Conservation (phyloP, 139 green algal genomes). For the Chlamydomonas sp. region DNA sequence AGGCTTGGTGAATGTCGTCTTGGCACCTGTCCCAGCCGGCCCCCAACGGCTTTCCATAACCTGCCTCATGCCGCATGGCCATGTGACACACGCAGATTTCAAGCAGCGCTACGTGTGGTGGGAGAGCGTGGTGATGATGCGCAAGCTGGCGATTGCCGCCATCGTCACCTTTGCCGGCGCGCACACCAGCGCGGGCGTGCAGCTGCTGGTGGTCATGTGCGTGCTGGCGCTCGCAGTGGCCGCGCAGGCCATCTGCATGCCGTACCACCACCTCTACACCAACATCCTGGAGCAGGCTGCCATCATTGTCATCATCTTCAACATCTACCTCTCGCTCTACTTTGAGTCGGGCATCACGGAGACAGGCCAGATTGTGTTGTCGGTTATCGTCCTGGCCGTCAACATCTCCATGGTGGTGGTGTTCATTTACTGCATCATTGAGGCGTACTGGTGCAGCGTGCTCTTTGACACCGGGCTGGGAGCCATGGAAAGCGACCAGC, state of each 20-base stretch:
- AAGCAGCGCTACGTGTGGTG: slow-evolving; percentile 11
- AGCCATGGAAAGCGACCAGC: too few species aligned
- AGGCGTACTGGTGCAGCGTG: too few species aligned
- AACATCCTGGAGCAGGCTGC: slow-evolving; percentile 29
- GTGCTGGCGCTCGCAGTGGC: slow-evolving; percentile 11
- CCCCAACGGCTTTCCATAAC: too few species aligned
- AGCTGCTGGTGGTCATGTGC: slow-evolving; percentile 35
- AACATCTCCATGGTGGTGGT: slow-evolving; percentile 1
- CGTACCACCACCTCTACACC: slow-evolving; percentile 17
- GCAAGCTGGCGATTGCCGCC: slow-evolving; percentile 25
- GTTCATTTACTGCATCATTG: slow-evolving; percentile 7
- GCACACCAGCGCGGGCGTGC: background rate
- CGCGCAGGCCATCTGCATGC: background rate
- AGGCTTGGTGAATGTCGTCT: too few species aligned
- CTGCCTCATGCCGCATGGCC: too few species aligned
- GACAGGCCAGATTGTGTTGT: background rate
- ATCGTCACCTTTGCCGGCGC: slow-evolving; percentile 22
- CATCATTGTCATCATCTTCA: too few species aligned
- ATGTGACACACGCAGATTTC: too few species aligned
- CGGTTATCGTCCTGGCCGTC: slow-evolving; percentile 16
- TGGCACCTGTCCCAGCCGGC: too few species aligned
- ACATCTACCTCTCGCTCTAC: slow-evolving; percentile 17
- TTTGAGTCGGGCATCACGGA: background rate
- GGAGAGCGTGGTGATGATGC: slow-evolving; percentile 41
- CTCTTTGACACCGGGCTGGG: too few species aligned